Conservation (phyloP, 2,329 filamentous ascomycete genomes). For the Aspergillus phoenicis region DNA sequence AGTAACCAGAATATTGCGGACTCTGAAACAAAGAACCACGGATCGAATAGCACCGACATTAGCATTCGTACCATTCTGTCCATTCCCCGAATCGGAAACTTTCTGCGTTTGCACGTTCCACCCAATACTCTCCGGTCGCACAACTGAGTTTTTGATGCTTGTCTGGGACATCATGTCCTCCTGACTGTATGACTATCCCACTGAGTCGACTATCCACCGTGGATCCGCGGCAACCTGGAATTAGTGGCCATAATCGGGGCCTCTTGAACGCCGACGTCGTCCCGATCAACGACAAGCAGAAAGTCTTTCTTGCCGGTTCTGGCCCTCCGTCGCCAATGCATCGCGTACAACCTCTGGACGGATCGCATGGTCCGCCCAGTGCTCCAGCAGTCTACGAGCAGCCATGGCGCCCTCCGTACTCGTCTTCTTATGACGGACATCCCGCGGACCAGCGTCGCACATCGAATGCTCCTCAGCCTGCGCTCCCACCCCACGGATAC, state of each 20-base stretch:
- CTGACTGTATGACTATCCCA: conserved; percentile 26
- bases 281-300: conserved; percentile 31
- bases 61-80: neutral
- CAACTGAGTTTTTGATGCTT: conserved; percentile 8
- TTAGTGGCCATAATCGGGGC: conserved; percentile 19
- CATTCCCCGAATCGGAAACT: conserved; percentile 9
- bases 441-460: conserved; percentile 34
- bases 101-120: neutral
- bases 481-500: conserved; percentile 33
- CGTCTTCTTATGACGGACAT: conserved; percentile 33
- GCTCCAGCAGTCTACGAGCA: conserved; percentile 35
- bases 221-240: conserved; percentile 24
- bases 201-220: conserved; percentile 21
- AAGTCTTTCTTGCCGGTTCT: conserved; percentile 26
- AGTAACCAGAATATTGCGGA: neutral
- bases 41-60: neutral
- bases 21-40: neutral
- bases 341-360: conserved; percentile 36
- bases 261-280: conserved; percentile 31
- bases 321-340: conserved; percentile 31
- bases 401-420: conserved; percentile 34
- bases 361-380: conserved; percentile 30
- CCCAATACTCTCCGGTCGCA: conserved; percentile 7
- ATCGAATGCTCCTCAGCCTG: conserved; percentile 30
- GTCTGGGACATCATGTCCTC: conserved; percentile 25